Base-by-base conservation (phyloP, 2,329 filamentous ascomycete species). In the Neodidymelliopsis sp. region DNA sequence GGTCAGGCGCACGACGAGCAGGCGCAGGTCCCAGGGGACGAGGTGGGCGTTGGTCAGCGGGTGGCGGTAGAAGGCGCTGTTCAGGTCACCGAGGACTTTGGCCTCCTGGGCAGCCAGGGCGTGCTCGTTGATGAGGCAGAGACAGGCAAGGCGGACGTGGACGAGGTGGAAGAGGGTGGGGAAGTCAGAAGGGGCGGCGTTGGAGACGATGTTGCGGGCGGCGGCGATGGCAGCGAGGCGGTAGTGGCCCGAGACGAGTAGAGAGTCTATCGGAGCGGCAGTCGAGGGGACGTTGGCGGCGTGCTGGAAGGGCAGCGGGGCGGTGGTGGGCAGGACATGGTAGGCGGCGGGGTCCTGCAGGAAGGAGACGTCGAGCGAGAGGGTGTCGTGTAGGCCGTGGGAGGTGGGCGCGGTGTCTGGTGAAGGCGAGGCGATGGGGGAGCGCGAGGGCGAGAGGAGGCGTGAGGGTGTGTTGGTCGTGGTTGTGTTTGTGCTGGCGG, bases 21-120 rank as follows among this genome's bases (percentile, higher is more conserved):
- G 82, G 6, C 94, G 84, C 41, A 99, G 80, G 30, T 88, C 83
- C 92, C 94, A 99, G 0, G 93, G 93, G 0, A 93, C 88, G 0
- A 96, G 80, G 34, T 75, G 73, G 5, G 59, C 56, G 34, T 65
- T 58, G 2, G 70, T 74, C 12, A 90, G 54, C 77, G 81, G 44
- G 63, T 77, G 53, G 73, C 74, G 60, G 58, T 75, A 75, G 54
- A 75, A 73, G 22, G 87, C 30, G 76, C 86, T 80, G 44, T 73
- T 81, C 33, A 87, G 66, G 58, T 88, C 85, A 35, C 83, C 80
- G n/a, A 88, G 74, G 1, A 81, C 78, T 55, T 84, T 83, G 4
- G 83, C 80, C 70, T 88, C 85, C 55, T 85, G 80, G 0, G 83
- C 83, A 2, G 80, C 79, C 3, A 81, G 67, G 3, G 74, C 70